Base-by-base conservation (phyloP, 31 red algal species). In the Odonthalia washingtoniensis region DNA sequence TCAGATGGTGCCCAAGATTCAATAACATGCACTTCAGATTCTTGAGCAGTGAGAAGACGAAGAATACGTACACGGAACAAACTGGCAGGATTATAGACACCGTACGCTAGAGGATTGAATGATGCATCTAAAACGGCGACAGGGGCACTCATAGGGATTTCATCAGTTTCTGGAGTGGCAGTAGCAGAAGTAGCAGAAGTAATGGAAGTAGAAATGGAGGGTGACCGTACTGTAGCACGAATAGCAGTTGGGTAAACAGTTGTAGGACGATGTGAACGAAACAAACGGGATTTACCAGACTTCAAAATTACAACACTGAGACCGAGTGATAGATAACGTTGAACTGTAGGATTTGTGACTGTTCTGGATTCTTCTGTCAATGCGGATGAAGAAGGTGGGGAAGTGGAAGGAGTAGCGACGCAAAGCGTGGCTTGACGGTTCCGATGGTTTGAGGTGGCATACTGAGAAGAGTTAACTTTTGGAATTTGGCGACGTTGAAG, bases 1-100 rank as follows among this genome's bases (percentile, higher is more conserved):
- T 57, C 49, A 14, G 9, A 9, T 9, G 21, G 12, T 14, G 12
- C 9, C 49, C 49, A 57, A 14, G 49, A 21, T 57, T 57, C 49
- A n/a, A n/a, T n/a, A n/a, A n/a, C n/a, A 9, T 57, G 49, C 9
- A 21, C 9, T 57, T 14, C 9, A 14, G 9, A 14, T 57, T 57
- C 49, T 14, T 57, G 12, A 57, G 9, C 49, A 21, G 49, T 57
- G 12, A 57, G 21, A 14, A 57, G 9, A 9, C 49, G 49, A 9
- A 95, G 57, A 3, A 95, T 70, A 12, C 93, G 87, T 18, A 95
- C 93, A 21, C 87, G 87, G 82, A 87, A 95, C 93, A 95, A 82
- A 39, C 75, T 83, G 39, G 86, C 66, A 6, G 81, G 52, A 82
- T 95, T 95, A 68, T 77, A 95, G 28, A 95, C 63, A 28, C 93